These are phyloP conservation scores for Metschnikowia kofuensis DNA, from an alignment of 805 yeast species.

Conservation along the genomic window DNA sequence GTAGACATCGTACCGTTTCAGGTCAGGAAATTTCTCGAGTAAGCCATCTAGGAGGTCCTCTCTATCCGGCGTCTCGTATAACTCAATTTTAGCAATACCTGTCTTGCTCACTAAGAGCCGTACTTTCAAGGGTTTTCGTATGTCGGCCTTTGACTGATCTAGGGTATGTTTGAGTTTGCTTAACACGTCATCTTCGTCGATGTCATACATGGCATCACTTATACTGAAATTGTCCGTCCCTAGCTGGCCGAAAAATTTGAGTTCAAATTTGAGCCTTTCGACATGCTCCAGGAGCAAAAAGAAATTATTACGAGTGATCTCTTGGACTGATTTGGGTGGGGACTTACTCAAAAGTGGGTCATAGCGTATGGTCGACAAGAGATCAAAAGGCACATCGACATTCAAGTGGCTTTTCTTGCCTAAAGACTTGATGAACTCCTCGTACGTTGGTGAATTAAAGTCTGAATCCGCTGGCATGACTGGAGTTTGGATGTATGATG, in stretches of 20 bases:
- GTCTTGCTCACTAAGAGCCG: constrained; percentile 27
- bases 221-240: constrained; percentile 30
- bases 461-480: background rate
- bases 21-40: constrained; percentile 12
- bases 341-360: constrained; percentile 53
- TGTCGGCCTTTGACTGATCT: constrained; percentile 19
- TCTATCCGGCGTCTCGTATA: constrained; percentile 26
- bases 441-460: constrained; percentile 1
- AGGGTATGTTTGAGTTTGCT: constrained; percentile 27
- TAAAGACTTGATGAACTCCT: constrained; percentile 6
- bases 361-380: constrained; percentile 71
- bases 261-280: constrained; percentile 53
- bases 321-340: constrained; percentile 25
- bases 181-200: constrained; percentile 40
- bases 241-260: constrained; percentile 44
- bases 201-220: background rate
- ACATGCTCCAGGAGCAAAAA: constrained; percentile 65
- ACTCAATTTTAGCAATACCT: constrained; percentile 31
- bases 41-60: constrained; percentile 32
- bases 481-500: too few relatives aligned
- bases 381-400: constrained; percentile 33
- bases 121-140: constrained; percentile 29
- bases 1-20: constrained; percentile 53
- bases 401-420: constrained; percentile 5
- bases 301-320: constrained; percentile 39